Evolutionary conservation across 2,329 filamentous ascomycete species (phyloP), one percentile per base, ranked within the genome.

Genomic region (Aspergillus flavus): DNA sequence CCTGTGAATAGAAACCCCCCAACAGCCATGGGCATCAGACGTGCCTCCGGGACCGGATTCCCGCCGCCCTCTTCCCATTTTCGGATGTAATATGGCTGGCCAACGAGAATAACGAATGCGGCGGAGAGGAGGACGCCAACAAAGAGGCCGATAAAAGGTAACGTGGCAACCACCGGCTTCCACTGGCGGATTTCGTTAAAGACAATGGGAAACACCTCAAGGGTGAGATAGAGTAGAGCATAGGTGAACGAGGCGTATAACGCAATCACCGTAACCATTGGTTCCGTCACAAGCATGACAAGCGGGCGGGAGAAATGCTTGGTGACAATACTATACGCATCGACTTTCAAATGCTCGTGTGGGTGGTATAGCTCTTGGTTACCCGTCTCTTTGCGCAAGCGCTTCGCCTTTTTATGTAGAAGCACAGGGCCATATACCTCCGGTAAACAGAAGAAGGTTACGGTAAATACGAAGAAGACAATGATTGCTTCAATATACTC

Each of bases 171-270:
- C 7, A 83, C 72, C 0, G 71, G 68, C 3, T 70, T 68, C 72
- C 77, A 83, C 10, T 73, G 72, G 6, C 81, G 76, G 12, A 75
- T 53, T 45, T 82, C 75, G 34, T 72, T 59, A 59, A 81, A 85
- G 14, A 81, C 80, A 57, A 84, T 81, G 0, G 82, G 82, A 56
- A 83, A 83, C 1, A 82, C 76, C 58, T 82, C 79, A 0, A 85
- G 75, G 0, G 77, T 79, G 53, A 84, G 73, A 67, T 83, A 84
- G 21, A 84, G 73, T 4, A 84, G 69, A 4, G 75, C 76, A 61
- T 83, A 85, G 28, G 82, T 77, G 63, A 83, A 83, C 0, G 80
- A 77, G 6, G 79, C 78, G 59, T 82, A 82, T 16, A 82, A 67
- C 2, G 81, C 77, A 34, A 84, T 80, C 43, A 75, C 77, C 1